A percentile compares a stretch with the other conserved stretches of the same genome.
phyloP scores from a whole-genome alignment of 129 eudicot genomes.

The Chrysanthemum seticuspe region DNA sequence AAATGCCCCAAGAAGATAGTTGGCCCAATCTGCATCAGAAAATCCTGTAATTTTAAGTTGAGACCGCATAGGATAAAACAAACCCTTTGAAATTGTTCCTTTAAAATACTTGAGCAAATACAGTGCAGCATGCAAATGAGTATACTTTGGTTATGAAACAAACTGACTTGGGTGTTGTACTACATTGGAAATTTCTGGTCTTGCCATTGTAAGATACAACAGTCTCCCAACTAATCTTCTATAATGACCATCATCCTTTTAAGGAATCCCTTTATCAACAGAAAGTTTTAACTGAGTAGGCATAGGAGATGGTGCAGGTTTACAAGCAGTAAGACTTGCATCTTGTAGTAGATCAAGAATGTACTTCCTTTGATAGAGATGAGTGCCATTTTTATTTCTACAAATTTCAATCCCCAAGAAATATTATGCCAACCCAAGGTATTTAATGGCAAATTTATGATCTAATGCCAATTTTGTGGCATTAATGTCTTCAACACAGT shows the following conservation, averaged over 20 bases:
- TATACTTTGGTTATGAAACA: background rate
- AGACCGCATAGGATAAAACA: background rate
- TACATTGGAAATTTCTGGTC: constrained; percentile 1
- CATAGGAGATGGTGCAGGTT: background rate
- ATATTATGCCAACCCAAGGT: background rate
- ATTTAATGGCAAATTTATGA: background rate
- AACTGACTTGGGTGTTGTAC: constrained; percentile 1
- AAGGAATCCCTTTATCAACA: background rate
- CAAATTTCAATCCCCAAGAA: background rate
- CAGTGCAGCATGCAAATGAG: background rate
- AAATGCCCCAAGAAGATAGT: background rate
- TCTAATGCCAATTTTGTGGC: background rate
- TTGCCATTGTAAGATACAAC: background rate
- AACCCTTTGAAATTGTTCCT: background rate
- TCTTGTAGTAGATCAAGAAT: background rate
- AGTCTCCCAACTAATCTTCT: background rate
- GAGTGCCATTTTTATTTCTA: background rate
- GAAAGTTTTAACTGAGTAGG: background rate
- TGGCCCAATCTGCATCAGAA: background rate
- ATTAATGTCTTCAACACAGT: background rate
- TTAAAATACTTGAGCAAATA: background rate
- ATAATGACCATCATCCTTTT: background rate
- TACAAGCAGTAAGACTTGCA: background rate
- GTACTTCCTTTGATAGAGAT: background rate
- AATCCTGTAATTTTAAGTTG: background rate